Base-by-base conservation (phyloP, 129 eudicot species). In the Solidago caesia region DNA sequence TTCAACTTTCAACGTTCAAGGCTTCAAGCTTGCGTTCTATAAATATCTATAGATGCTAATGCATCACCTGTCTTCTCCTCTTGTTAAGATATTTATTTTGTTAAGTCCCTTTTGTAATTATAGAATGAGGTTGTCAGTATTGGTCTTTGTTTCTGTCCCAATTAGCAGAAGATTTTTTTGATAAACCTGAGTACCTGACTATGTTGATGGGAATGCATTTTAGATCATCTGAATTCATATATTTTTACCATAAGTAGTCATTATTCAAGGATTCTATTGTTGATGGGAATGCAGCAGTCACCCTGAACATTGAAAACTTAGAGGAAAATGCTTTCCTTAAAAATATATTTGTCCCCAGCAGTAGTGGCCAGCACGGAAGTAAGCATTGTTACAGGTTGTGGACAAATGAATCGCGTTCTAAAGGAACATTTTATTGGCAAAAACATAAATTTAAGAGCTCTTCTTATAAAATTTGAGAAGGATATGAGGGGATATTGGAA, bases 121-220 rank as follows among this genome's bases (percentile, higher is more conserved):
- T 51, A 48, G 7, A 8, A 52, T 14, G 56, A 42, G 79, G 66
- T 53, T 65, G 79, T 55, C 43, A 49, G 25, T 75, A 10, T 39
- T 65, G 71, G 62, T 64, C 26, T 52, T 25, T 27, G 8, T 73
- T 46, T 61, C 57, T 61, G 48, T 48, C 70, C 70, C 39, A 27
- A 61, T 73, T 2, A 48, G 13, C 61, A 64, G 29, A 46, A 3
- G 3, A 1, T 33, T 33, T 33, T 33, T 29, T 61, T 16, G 8
- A 42, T 7, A 8, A 42, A 44, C 45, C 16, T 56, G 44, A 21
- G 11, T 39, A 44, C 45, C 16, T 56, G 44, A 21, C 21, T 39
- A 15, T 70, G 75, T 55, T 59, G n/a, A n/a, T n/a, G n/a, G n/a
- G n/a, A n/a, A n/a, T n/a, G n/a, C n/a, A n/a, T n/a, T n/a, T n/a